Base-by-base conservation (phyloP, 192 early-diverging fungal species). In the Umbelopsis ramanniana region DNA sequence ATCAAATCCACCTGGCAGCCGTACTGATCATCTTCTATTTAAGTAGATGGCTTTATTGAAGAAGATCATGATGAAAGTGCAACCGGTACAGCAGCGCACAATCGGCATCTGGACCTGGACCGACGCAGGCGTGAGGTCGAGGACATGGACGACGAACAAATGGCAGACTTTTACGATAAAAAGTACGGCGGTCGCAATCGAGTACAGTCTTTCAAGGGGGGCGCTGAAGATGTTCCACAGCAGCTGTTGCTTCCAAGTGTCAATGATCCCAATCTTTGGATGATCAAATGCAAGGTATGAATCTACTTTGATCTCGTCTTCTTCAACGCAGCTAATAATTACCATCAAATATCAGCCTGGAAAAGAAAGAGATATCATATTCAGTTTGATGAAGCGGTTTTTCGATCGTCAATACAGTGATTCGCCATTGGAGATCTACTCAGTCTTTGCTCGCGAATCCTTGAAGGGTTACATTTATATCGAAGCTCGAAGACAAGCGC, bases 391-490 rank as follows among this genome's bases (percentile, higher is more conserved):
- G 85, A 82, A 92, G 24, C 87, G 91, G 52, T 89, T 85, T 73
- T 87, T 93, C 70, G 90, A 96, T 54, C 80, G 86, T 37, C 83
- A 90, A 52, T 79, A 87, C 67, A 79, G 83, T 9, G 84, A 78
- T 45, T 82, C 85, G 52, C 89, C 91, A 45, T 53, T 89, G 45
- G 86, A 91, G 12, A 94, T 98, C 46, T 85, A 88, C 24, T 95
- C 95, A 24, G 90, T 84, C 15, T 97, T 96, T 77, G 85, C 84
- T 52, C 85, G 95, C 54, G 95, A 98, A 57, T 89, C 90, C 5
- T 76, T 97, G 29, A 84, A 89, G 52, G 97, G 96, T 3, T 96
- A 95, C 78, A 83, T 99, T 12, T 99, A 99, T 74, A 83, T 99
- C 45, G 97, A 99, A 79, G 91, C 96, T 9, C 73, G 84, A 48